These are phyloP conservation scores for Yarrowia hollandica DNA, from an alignment of 805 yeast species.

Conservation along the genomic window DNA sequence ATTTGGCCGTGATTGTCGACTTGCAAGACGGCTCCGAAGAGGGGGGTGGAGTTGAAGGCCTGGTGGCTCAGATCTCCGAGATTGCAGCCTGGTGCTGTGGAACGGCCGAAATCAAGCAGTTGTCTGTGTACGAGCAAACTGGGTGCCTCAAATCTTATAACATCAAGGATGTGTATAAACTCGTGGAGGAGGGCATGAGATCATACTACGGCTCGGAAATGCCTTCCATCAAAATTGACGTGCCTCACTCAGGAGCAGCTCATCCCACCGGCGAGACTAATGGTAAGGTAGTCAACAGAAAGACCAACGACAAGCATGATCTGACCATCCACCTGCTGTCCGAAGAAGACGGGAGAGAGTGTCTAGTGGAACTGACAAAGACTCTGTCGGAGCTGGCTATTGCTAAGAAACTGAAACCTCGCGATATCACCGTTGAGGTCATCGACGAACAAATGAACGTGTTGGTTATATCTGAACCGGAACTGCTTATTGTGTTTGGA, in stretches of 20 bases:
- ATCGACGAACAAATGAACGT: constrained; percentile 58
- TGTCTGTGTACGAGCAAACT: constrained; percentile 75
- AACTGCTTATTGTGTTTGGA: constrained; percentile 76
- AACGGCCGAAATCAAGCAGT: constrained; percentile 65
- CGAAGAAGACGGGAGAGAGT: constrained; percentile 80
- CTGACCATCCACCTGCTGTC: constrained; percentile 69
- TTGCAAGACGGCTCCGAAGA: constrained; percentile 76
- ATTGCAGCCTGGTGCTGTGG: constrained; percentile 84
- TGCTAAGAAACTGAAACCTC: constrained; percentile 56
- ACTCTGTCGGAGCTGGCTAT: constrained; percentile 77
- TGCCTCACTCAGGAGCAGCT: constrained; percentile 56
- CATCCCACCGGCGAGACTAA: constrained; percentile 34
- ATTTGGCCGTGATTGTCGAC: constrained; percentile 73
- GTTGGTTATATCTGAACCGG: constrained; percentile 90
- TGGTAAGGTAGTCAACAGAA: constrained; percentile 19
- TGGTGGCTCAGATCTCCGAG: constrained; percentile 75
- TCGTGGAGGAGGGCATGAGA: constrained; percentile 58
- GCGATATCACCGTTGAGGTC: constrained; percentile 71
- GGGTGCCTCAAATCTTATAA: constrained; percentile 57
- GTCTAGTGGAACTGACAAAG: constrained; percentile 82
- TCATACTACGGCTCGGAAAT: constrained; percentile 71
- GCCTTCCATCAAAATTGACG: constrained; percentile 61
- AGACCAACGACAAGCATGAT: constrained; percentile 30
- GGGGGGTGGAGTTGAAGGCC: constrained; percentile 84
- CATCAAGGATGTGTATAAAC: constrained; percentile 49